Percentiles rank a stretch among this genome's conserved stretches.
phyloP scores from a whole-genome alignment of 495 filamentous ascomycete genomes.

The Penicillium odoratum region DNA sequence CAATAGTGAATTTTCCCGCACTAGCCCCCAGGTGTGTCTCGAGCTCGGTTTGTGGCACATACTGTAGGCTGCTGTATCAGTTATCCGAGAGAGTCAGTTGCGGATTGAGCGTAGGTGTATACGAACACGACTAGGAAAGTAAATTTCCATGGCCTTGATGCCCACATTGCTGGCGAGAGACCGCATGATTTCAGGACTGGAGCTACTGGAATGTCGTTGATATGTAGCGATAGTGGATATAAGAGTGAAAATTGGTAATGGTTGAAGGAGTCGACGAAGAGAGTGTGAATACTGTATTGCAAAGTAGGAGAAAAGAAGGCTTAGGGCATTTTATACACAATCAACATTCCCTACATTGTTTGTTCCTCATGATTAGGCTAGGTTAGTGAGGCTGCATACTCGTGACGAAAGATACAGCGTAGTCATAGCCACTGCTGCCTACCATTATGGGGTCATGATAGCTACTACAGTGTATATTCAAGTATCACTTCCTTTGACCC shows the following conservation, averaged over 20 bases:
- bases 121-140: slow-evolving; percentile 91
- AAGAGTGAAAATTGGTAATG: neutral
- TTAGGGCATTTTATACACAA: too few relatives aligned
- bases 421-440: neutral
- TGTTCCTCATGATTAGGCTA: too few relatives aligned
- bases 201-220: neutral
- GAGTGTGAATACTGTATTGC: too few relatives aligned
- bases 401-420: neutral
- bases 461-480: neutral
- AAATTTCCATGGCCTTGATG: slow-evolving; percentile 99
- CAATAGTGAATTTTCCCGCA: slow-evolving; percentile 95
- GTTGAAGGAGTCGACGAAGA: too few relatives aligned
- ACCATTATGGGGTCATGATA: neutral
- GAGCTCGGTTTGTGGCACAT: slow-evolving; percentile 90
- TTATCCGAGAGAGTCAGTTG: neutral
- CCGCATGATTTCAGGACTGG: neutral
- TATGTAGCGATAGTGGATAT: neutral
- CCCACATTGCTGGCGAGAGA: slow-evolving; percentile 79
- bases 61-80: slow-evolving; percentile 51
- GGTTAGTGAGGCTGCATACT: too few relatives aligned
- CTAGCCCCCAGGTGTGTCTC: slow-evolving; percentile 97
- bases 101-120: neutral
- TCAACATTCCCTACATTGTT: too few relatives aligned
- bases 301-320: too few relatives aligned
- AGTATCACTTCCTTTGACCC: neutral